phyloP scores from a whole-genome alignment of 179 eudicot genomes.

The Patellifolia procumbens region DNA sequence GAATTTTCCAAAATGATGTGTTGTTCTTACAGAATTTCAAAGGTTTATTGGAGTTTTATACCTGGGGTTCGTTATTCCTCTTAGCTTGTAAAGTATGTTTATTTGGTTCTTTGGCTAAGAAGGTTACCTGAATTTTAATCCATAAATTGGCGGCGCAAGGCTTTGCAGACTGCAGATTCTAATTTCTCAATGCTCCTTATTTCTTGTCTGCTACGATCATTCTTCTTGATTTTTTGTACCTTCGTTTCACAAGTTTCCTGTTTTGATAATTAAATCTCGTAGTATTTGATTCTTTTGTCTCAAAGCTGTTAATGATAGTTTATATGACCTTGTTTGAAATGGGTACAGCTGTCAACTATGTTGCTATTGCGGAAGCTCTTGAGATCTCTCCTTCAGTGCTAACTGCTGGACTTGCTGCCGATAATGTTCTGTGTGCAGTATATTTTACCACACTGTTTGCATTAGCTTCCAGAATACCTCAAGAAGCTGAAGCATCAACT shows the following conservation, averaged over 20 bases:
- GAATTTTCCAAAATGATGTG: slow-evolving; percentile 3
- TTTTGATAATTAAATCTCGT: neutral
- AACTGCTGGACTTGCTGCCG: slow-evolving; percentile 94
- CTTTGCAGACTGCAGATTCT: neutral
- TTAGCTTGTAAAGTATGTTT: neutral
- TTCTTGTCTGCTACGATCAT: neutral
- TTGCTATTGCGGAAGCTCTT: slow-evolving; percentile 80
- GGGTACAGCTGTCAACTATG: slow-evolving; percentile 84
- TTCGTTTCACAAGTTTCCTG: neutral
- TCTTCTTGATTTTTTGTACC: neutral
- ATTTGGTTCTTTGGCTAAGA: neutral
- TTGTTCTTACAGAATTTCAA: neutral
- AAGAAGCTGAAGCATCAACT: slow-evolving; percentile 52
- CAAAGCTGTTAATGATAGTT: neutral
- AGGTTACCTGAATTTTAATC: neutral
- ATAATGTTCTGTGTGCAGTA: slow-evolving; percentile 86
- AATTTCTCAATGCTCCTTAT: neutral
- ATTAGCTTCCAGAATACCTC: slow-evolving; percentile 72
- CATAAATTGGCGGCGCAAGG: neutral
- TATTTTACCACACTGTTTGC: slow-evolving; percentile 79
- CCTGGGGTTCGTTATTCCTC: neutral
- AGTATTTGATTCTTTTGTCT: neutral
- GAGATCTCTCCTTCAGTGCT: slow-evolving; percentile 79
- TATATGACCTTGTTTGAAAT: slow-evolving; percentile 23
- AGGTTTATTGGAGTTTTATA: neutral